phyloP scores from a whole-genome alignment of 2,329 filamentous ascomycete genomes.

The Penicillium sp. region DNA sequence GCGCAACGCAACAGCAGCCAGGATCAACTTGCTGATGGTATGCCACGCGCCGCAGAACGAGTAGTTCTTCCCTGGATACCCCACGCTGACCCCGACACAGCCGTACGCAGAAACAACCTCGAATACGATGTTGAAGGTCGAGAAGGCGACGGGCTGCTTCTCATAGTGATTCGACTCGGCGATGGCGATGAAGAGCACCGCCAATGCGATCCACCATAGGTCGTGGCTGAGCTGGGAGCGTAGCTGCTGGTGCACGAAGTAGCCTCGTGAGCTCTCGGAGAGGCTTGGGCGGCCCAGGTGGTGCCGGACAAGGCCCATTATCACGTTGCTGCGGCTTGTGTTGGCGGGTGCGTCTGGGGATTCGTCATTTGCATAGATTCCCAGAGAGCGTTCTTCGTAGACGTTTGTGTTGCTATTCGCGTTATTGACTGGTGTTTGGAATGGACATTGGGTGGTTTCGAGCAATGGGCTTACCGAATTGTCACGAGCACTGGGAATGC shows the following conservation, averaged over 20 bases:
- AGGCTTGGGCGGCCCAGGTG: slow-evolving; percentile 24
- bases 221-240: slow-evolving; percentile 65
- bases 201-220: slow-evolving; percentile 63
- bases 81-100: slow-evolving; percentile 60
- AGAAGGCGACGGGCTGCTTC: slow-evolving; percentile 52
- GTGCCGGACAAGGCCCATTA: slow-evolving; percentile 28
- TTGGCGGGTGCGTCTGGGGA: slow-evolving; percentile 17
- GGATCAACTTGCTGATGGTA: slow-evolving; percentile 56
- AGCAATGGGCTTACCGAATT: slow-evolving; percentile 29
- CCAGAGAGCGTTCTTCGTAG: slow-evolving; percentile 67
- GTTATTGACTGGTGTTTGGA: slow-evolving; percentile 1
- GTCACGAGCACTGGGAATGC: slow-evolving; percentile 38
- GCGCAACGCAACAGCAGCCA: slow-evolving; percentile 57
- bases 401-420: slow-evolving; percentile 61
- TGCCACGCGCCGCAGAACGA: slow-evolving; percentile 57
- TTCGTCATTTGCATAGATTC: slow-evolving; percentile 42
- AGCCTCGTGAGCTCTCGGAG: slow-evolving; percentile 41
- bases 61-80: slow-evolving; percentile 53
- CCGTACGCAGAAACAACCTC: slow-evolving; percentile 54
- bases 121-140: slow-evolving; percentile 58
- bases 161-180: slow-evolving; percentile 59
- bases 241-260: slow-evolving; percentile 57
- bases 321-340: slow-evolving; percentile 20
- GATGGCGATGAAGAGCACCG: slow-evolving; percentile 58
- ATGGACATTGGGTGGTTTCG: background rate